Base-by-base conservation (phyloP, 768 basidiomycete species). In the Rhodotorula sphaerocarpa region DNA sequence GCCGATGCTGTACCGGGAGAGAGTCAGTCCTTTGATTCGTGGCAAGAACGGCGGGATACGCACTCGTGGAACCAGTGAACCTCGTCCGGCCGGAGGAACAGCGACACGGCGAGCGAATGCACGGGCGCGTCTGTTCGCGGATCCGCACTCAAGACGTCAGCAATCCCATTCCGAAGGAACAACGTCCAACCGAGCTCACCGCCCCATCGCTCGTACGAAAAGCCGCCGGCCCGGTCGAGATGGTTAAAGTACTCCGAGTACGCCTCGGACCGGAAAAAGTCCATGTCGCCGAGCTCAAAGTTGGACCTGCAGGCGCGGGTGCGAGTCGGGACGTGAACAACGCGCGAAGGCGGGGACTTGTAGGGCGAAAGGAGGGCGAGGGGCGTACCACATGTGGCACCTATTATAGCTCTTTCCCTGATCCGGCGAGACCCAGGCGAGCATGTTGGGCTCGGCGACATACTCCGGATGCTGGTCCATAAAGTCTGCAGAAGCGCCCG, bases 31-130 rank as follows among this genome's bases (percentile, higher is more conserved):
- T 3, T 7, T 5, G 7, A 20, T 18, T 16, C 20, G 20, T 9
- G 30, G 3, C 5, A 21, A 39, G 9, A 7, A 28, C 23, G 20
- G 31, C 15, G 3, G 39, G 16, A 7, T 10, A 23, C 60, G 30
- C 41, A 48, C 60, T 97, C 91, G 65, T 86, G 82, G 80, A 96
- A 96, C 78, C 90, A 96, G 75, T 95, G 89, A 45, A 97, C 84
- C 75, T 71, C 87, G 21, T 89, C 86, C 73, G 87, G 91, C 74
- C 80, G 80, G 0, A 89, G 86, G 68, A 96, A 88, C 11, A 97
- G 78, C 0, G 92, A 86, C 0, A 86, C 90, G 41, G 87, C 93
- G 61, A 97, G 90, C 63, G 86, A 88, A 71, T 90, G 88, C 10
- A 90, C 82, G 0, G 87, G 88, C 2, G 92, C 93, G 76, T 95